A percentile compares a stretch with the other conserved stretches of the same genome.
These are phyloP conservation scores for Trichomonascus vanleenenianus DNA, from an alignment of 805 yeast genomes.

Conservation along the genomic window DNA sequence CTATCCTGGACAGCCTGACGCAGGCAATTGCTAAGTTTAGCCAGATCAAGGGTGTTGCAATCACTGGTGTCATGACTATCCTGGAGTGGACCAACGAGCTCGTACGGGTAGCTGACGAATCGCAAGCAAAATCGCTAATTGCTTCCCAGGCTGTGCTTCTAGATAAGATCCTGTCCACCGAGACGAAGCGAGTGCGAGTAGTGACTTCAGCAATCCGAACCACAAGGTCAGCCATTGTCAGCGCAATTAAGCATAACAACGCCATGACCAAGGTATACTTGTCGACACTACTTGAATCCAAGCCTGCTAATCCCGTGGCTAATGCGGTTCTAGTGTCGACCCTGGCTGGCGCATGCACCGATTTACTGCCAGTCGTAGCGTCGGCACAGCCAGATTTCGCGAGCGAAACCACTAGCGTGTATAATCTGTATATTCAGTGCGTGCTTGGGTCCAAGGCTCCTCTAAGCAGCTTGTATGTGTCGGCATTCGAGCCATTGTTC, in stretches of 20 bases:
- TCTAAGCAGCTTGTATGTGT: conserved; percentile 14
- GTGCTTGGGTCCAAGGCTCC: conserved; percentile 26
- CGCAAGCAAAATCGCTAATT: conserved; percentile 23
- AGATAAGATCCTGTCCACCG: conserved; percentile 28
- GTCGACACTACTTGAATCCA: conserved; percentile 1
- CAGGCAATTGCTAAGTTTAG: neutral
- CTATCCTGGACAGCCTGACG: neutral
- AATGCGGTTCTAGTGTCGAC: conserved; percentile 27
- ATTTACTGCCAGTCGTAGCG: conserved; percentile 19
- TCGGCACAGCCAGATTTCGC: conserved; percentile 12
- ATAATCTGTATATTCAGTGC: conserved; percentile 21
- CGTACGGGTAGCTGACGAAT: conserved; percentile 20
- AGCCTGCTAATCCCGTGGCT: conserved; percentile 8
- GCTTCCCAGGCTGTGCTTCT: conserved; percentile 34
- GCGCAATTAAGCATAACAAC: conserved; percentile 12
- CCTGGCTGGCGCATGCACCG: conserved; percentile 26
- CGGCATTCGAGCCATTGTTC: conserved; percentile 38
- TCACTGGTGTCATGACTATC: conserved; percentile 43
- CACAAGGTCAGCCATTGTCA: conserved; percentile 22
- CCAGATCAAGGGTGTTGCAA: neutral
- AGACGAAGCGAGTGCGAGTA: conserved; percentile 23
- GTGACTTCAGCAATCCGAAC: conserved; percentile 18
- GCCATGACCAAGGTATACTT: conserved; percentile 5
- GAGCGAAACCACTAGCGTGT: conserved; percentile 13
- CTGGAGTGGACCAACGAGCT: conserved; percentile 48